Evolutionary conservation across 2,329 filamentous ascomycete species (phyloP), one percentile per base, ranked within the genome.

Genomic region (Domatiomyces catenatus): DNA sequence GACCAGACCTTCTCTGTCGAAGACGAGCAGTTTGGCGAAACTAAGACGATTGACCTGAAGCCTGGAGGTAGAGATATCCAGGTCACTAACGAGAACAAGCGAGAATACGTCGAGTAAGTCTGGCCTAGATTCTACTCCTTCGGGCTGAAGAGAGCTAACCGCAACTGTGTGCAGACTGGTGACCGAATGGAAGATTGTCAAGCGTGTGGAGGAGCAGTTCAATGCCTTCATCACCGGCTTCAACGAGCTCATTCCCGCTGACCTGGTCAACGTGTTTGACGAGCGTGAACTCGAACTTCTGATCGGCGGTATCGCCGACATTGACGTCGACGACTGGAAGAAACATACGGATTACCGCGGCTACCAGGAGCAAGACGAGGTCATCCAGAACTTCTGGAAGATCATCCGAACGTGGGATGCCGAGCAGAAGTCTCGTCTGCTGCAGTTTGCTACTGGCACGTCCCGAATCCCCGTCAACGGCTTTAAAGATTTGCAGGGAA

Each of bases 291-390:
- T 98, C 46, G 92, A 98, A 69, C 72, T 98, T 59, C 76, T 98
- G 59, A 96, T 98, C 64, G 92, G 92, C 58, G 92, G 92, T 76
- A 98, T 98, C 61, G 92, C 92, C n/a, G 92, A 98, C 69, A 98
- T 98, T 60, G 92, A 98, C 63, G 90, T 98, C 15, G 92, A 98
- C 54, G 92, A 98, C 69, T 98, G 92, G 92, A 96, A 98, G 83
- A 98, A 98, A 75, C 92, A 98, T 71, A 98, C 92, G 46, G 92
- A 98, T 65, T 98, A 98, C 69, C 84, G 92, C 60, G 92, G 92
- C 50, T 98, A 98, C 75, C 95, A 93, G 8, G 92, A 98, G 70
- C 88, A 83, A 51, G 92, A 98, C 62, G 87, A 95, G 64, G 92
- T 98, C 22, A 92, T 98, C 58, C 86, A 93, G 67, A 89, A 93